Percentiles rank a stretch among this genome's conserved stretches.
These are phyloP conservation scores for Colletotrichum musae DNA, from an alignment of 2,329 filamentous ascomycete genomes.

Conservation along the genomic window DNA sequence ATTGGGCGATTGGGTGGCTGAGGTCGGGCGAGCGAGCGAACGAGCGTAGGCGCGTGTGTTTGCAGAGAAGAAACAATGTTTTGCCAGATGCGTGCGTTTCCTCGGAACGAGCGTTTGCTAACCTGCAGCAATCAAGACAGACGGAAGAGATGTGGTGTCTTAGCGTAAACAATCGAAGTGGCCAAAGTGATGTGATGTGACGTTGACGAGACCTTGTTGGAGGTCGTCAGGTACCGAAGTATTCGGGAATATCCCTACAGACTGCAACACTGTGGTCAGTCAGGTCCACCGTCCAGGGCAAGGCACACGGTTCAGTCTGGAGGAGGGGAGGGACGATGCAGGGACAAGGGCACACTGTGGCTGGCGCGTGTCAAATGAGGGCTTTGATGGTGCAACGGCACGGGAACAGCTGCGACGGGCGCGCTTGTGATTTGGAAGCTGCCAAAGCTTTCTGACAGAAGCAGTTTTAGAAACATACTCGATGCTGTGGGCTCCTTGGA, in stretches of 20 bases:
- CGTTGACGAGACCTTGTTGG: background rate
- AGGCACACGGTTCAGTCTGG: background rate
- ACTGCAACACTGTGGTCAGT: background rate
- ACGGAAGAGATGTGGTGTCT: slow-evolving; percentile 3
- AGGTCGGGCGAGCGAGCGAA: background rate
- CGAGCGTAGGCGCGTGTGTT: slow-evolving; percentile 34
- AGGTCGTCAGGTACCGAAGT: slow-evolving; percentile 2
- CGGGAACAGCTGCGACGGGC: slow-evolving; percentile 22
- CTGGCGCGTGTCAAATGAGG: slow-evolving; percentile 34
- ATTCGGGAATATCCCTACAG: background rate
- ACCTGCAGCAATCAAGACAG: slow-evolving; percentile 15
- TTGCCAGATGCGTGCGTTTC: slow-evolving; percentile 33
- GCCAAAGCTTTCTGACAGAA: slow-evolving; percentile 41
- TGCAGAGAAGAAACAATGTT: slow-evolving; percentile 41
- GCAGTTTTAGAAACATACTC: slow-evolving; percentile 38
- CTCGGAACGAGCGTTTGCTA: slow-evolving; percentile 29
- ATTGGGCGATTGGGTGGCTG: slow-evolving; percentile 11
- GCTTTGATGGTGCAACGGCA: slow-evolving; percentile 37
- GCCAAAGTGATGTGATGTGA: background rate
- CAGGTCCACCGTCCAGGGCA: slow-evolving; percentile 4
- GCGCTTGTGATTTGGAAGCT: slow-evolving; percentile 40
- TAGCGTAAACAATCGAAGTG: background rate
- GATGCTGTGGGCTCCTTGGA: slow-evolving; percentile 8
- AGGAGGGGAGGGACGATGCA: slow-evolving; percentile 9
- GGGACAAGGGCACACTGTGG: slow-evolving; percentile 24